These are phyloP conservation scores for Hyphopichia khmerensis DNA, from an alignment of 1,139 yeast genomes.

Conservation along the genomic window DNA sequence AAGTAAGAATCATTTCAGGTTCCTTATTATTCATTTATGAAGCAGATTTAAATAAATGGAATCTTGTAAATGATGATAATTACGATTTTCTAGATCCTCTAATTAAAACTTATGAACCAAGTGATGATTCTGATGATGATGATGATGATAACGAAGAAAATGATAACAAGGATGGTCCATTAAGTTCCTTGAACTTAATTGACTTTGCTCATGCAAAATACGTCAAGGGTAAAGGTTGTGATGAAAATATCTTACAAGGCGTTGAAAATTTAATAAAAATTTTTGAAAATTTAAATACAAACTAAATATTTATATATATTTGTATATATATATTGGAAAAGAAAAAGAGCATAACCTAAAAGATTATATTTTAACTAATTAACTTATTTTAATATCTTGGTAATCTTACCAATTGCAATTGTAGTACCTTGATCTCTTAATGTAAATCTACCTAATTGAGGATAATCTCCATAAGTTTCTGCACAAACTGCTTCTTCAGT, in stretches of 20 bases:
- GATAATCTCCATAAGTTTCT: conserved; percentile 88
- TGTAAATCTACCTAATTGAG: conserved; percentile 96
- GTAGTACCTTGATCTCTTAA: conserved; percentile 98
- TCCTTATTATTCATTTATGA: conserved; percentile 77
- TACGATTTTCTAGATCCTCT: conserved; percentile 39
- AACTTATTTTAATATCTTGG: conserved; percentile 51
- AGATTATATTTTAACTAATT: background rate
- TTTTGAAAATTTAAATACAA: conserved; percentile 25
- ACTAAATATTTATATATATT: too few relatives aligned
- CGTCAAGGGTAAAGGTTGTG: conserved; percentile 65
- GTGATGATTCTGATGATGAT: conserved; percentile 32
- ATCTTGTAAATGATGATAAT: conserved; percentile 19
- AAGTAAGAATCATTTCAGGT: conserved; percentile 69
- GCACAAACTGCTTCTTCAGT: conserved; percentile 85
- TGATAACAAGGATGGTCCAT: conserved; percentile 16
- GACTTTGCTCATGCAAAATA: conserved; percentile 88
- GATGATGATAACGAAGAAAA: conserved; percentile 24
- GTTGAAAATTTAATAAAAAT: conserved; percentile 55
- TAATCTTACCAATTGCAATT: conserved; percentile 96
- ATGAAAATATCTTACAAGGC: conserved; percentile 68
- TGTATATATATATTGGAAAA: too few relatives aligned
- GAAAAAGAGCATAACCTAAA: conserved; percentile 1
- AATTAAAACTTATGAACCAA: conserved; percentile 27
- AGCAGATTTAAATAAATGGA: conserved; percentile 57
- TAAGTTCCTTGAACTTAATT: conserved; percentile 63